A percentile compares a stretch with the other conserved stretches of the same genome.
Evolutionary conservation across 495 filamentous ascomycete species (phyloP).

Genomic region (Penicillium parvum): DNA sequence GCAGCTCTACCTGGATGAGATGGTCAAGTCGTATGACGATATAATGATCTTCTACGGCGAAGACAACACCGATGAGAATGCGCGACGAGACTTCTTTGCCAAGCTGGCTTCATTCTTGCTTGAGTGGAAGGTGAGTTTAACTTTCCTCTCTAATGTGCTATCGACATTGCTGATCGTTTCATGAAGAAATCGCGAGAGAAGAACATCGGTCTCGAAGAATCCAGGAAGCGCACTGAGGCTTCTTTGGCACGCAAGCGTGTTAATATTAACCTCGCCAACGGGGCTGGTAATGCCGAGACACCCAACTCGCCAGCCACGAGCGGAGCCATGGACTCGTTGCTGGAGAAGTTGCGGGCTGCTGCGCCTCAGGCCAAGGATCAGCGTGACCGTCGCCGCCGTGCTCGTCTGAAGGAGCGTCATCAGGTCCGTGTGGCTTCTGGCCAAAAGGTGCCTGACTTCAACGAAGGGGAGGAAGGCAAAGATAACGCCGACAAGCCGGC

Average conservation of each 20-base stretch:
- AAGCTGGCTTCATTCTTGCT: conserved; percentile 88
- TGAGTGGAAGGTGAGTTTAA: conserved; percentile 76
- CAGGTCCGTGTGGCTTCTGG: conserved; percentile 87
- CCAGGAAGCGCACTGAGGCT: conserved; percentile 75
- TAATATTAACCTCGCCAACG: conserved; percentile 54
- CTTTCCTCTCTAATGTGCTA: neutral
- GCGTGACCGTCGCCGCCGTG: conserved; percentile 80
- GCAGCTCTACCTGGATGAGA: conserved; percentile 88
- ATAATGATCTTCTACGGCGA: conserved; percentile 98
- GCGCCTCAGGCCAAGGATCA: conserved; percentile 85
- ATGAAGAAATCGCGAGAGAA: conserved; percentile 80
- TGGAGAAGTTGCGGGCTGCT: conserved; percentile 91
- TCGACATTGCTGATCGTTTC: neutral
- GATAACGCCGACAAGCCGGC: conserved; percentile 20
- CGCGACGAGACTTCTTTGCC: conserved; percentile 92
- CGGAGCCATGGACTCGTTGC: conserved; percentile 94
- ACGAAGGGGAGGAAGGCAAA: conserved; percentile 28
- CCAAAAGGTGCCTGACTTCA: conserved; percentile 70
- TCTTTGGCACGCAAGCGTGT: conserved; percentile 86
- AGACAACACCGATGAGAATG: conserved; percentile 85
- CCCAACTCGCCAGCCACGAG: conserved; percentile 69
- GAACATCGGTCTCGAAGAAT: conserved; percentile 81
- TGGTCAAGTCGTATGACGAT: conserved; percentile 85
- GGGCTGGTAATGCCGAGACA: conserved; percentile 32
- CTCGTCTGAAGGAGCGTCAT: conserved; percentile 83